Percentiles rank a stretch among this genome's conserved stretches.
These are phyloP conservation scores for Fraxinus xanthoxyloides DNA, from an alignment of 305 asterid species.

Conservation along the genomic window DNA sequence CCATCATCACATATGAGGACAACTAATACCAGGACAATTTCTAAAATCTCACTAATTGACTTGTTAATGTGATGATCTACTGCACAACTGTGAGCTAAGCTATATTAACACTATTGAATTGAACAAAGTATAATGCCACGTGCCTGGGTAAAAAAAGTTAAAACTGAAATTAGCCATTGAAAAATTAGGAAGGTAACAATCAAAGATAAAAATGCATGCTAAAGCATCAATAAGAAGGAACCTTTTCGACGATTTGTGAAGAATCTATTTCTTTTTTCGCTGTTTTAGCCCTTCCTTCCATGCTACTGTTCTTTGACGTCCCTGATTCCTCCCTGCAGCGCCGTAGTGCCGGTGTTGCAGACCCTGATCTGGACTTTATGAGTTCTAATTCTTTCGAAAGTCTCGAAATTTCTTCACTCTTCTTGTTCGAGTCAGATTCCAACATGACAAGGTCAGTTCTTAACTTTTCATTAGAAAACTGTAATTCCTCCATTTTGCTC, in stretches of 20 bases:
- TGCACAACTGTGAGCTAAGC: slow-evolving; percentile 2
- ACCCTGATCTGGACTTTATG: slow-evolving; percentile 38
- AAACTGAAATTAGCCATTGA: background rate
- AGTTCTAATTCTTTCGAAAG: slow-evolving; percentile 46
- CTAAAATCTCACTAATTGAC: slow-evolving; percentile 2
- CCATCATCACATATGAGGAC: background rate
- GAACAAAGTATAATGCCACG: background rate
- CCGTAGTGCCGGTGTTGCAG: slow-evolving; percentile 40
- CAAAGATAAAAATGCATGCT: background rate
- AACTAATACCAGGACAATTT: background rate
- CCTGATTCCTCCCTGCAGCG: slow-evolving; percentile 33
- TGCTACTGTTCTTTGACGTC: slow-evolving; percentile 25
- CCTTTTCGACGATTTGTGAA: slow-evolving; percentile 44
- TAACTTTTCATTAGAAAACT: slow-evolving; percentile 38
- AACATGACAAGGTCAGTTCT: slow-evolving; percentile 36
- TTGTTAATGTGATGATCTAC: background rate
- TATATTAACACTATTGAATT: background rate
- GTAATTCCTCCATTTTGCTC: slow-evolving; percentile 46
- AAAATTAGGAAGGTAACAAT: background rate
- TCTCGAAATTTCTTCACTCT: slow-evolving; percentile 47
- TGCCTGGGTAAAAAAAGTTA: background rate
- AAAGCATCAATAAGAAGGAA: slow-evolving; percentile 17
- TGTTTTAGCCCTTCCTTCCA: slow-evolving; percentile 18
- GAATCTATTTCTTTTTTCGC: slow-evolving; percentile 38
- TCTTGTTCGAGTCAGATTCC: slow-evolving; percentile 45